Base-by-base conservation (phyloP, 164 flowering plant species). In the Vitis labrusca region DNA sequence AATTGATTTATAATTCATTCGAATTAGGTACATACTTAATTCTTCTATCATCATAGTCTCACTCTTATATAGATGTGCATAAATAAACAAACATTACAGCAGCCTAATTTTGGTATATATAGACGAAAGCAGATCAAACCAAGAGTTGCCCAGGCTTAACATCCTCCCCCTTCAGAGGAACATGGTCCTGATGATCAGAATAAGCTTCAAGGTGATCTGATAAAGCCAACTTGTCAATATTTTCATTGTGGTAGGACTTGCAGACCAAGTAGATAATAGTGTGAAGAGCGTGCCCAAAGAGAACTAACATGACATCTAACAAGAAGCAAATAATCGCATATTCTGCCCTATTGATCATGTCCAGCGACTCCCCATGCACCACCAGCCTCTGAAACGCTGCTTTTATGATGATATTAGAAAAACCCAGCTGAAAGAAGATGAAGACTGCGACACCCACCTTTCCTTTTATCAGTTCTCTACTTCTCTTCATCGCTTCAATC, bases 261-360 rank as follows among this genome's bases (percentile, higher is more conserved):
- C 63, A 60, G n/a, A 32, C 48, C n/a, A 30, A 60, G 48, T 60
- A 60, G 9, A 76, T 8, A 4, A 79, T 73, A 1, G 77, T 76
- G 15, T 73, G 73, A 8, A 60, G 16, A 15, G 70, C 75, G 9
- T 70, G 66, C 23, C 67, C 67, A 5, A 71, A 59, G 10, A 79
- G 58, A 17, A 64, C 44, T 50, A 76, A 29, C 68, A 14, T 56
- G 4, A 53, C 8, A 58, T 72, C 9, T 62, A 72, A 16, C 65
- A 72, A 19, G 7, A 76, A 23, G n/a, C 72, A 72, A 3, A 73
- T 0, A 10, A 69, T 27, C 61, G 65, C 74, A 2, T 17, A 16
- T 0, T 2, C 44, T 8, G 54, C 56, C 48, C 52, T 64, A 1
- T 11, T 9, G 16, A 16, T 17, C 50, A 59, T 37, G 44, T 0